Evolutionary conservation across 345 rosid species (phyloP), one percentile per base, ranked within the genome.

Genomic region (Bruguiera parviflora): DNA sequence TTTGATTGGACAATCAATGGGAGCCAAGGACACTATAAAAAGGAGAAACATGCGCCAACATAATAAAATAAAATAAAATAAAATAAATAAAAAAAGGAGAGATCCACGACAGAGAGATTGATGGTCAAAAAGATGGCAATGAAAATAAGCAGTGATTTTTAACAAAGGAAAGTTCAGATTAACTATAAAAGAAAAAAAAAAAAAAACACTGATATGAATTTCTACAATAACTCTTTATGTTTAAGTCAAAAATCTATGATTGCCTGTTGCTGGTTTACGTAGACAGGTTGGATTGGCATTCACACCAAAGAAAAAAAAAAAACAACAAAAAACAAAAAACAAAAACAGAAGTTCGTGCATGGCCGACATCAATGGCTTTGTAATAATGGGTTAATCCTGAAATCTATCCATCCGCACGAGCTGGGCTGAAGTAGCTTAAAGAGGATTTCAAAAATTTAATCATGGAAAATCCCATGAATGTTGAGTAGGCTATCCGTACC

Each of bases 201-300:
- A 25, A 56, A 61, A 63, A 58, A 63, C 66, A 63, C 18, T 55
- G 57, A 58, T 33, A 9, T 71, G 47, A 73, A 61, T 80, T 72
- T 70, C 69, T 71, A 80, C 64, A 47, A 74, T 60, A 51, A 31
- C 25, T 69, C 74, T 69, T 64, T 58, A 25, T 46, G 68, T 69
- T 69, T 80, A 3, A 79, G 88, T 85, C 84, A 88, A 82, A 82
- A 73, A 72, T 46, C 47, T 47, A 85, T 85, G 84, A 84, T 87
- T 84, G 63, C 83, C 59, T 51, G 19, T 46, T 28, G 31, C 28
- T 62, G 53, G 61, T 73, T 60, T 79, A 74, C 73, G 79, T 63
- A 68, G 81, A 79, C 86, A 85, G 86, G 46, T 76, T 75, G 83
- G 70, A 66, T 39, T 5, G 58, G 16, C 33, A 11, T 37, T 8